These are phyloP conservation scores for Rhododendron williamsianum DNA, from an alignment of 148 eudicot genomes.

Conservation along the genomic window DNA sequence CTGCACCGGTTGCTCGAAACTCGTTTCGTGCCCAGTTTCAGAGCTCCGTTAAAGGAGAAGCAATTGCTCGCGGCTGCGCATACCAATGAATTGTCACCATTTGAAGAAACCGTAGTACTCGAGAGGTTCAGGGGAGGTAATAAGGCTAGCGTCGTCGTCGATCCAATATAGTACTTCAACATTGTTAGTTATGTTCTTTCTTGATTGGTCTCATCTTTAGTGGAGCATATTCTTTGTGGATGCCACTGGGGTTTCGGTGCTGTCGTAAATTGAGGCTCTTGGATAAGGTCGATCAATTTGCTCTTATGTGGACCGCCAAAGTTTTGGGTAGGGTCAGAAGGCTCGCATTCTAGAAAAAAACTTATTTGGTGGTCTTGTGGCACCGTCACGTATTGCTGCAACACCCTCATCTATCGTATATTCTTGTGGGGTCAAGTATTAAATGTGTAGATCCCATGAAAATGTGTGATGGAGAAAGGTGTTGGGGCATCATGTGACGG, in stretches of 20 bases:
- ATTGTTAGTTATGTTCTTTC: not conserved
- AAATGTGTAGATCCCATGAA: too few species aligned
- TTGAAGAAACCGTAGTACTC: not conserved
- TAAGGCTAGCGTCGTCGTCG: not conserved
- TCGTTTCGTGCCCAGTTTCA: not conserved
- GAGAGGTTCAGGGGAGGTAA: not conserved
- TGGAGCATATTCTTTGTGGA: not conserved
- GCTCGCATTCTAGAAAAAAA: not conserved
- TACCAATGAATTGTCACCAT: not conserved
- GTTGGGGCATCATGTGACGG: too few species aligned
- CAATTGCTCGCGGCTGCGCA: not conserved
- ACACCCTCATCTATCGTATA: too few species aligned
- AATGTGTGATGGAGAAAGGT: too few species aligned
- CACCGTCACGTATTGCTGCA: too few species aligned
- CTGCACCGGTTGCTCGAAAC: conserved; percentile 3
- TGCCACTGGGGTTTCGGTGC: not conserved
- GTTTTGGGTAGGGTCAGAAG: not conserved
- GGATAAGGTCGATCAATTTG: not conserved
- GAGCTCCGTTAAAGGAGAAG: not conserved
- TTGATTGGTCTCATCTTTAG: not conserved
- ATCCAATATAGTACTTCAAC: not conserved
- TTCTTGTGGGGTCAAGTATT: too few species aligned
- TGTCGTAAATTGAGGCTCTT: not conserved
- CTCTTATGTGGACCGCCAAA: not conserved
- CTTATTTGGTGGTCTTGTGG: too few species aligned